Evolutionary conservation across 495 filamentous ascomycete genomes (phyloP).

Genomic region (Thozetella sp.): DNA sequence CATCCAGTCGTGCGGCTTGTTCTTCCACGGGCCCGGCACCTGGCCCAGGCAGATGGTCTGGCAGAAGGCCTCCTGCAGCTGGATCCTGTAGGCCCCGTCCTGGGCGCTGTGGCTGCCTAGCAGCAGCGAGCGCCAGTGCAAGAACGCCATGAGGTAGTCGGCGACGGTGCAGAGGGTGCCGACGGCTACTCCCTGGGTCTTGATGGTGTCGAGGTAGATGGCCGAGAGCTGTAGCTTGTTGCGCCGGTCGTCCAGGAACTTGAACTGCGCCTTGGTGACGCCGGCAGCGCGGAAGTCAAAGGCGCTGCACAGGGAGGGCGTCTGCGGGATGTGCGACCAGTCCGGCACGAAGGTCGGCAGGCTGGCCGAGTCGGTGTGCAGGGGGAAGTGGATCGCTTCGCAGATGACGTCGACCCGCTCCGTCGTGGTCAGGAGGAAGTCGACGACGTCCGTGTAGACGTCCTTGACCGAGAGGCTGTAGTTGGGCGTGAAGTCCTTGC

Average conservation of each 20-base stretch:
- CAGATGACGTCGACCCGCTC: conserved; percentile 56
- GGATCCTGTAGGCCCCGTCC: conserved; percentile 2
- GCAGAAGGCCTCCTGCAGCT: conserved; percentile 21
- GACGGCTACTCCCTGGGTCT: conserved; percentile 16
- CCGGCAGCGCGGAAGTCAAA: conserved; percentile 22
- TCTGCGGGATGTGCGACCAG: conserved; percentile 30
- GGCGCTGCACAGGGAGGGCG: conserved; percentile 10
- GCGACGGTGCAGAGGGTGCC: conserved; percentile 13
- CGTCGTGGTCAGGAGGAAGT: conserved; percentile 23
- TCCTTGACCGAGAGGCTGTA: conserved; percentile 24
- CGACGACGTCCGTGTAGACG: conserved; percentile 27
- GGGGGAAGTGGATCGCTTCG: conserved; percentile 62
- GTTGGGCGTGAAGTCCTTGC: conserved; percentile 19
- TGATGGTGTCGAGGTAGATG: conserved; percentile 21
- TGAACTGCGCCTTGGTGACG: conserved; percentile 11
- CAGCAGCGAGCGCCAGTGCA: conserved; percentile 22
- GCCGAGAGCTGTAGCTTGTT: conserved; percentile 20
- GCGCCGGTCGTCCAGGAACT: conserved; percentile 13
- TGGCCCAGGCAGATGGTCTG: conserved; percentile 23
- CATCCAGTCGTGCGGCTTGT: conserved; percentile 12
- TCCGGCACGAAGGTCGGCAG: conserved; percentile 30
- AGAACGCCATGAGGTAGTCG: conserved; percentile 28
- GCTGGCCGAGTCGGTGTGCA: conserved; percentile 51
- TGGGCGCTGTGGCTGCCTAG: not conserved
- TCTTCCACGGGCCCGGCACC: conserved; percentile 3